Evolutionary conservation across 208 protist genomes (phyloP).

Genomic region (Acanthamoeba sp.): DNA sequence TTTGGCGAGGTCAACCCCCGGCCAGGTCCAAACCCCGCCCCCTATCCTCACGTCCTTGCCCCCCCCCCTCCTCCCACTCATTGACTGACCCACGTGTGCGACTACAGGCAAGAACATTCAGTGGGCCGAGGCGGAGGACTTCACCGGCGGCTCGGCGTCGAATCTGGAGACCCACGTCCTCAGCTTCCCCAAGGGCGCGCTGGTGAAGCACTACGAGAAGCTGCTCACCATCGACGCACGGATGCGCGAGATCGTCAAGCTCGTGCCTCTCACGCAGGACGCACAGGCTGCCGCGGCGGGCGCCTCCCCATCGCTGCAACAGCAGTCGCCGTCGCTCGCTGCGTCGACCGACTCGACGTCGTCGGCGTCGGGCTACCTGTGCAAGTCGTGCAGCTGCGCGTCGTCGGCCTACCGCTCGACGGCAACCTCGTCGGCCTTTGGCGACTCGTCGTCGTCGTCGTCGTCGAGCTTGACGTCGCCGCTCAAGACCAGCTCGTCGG

Average conservation of each 20-base stretch:
- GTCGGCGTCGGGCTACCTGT: neutral
- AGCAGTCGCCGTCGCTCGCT: neutral
- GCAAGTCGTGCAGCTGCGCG: neutral
- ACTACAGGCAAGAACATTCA: conserved; percentile 1
- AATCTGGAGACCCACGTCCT: conserved; percentile 2
- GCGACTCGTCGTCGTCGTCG: neutral
- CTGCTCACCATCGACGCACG: neutral
- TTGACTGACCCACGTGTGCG: too few species aligned
- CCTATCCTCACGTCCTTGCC: too few species aligned
- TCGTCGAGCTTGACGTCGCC: neutral
- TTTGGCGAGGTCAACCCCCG: conserved; percentile 37
- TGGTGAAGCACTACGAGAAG: conserved; percentile 53
- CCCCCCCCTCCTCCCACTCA: neutral
- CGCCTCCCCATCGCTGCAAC: too few species aligned
- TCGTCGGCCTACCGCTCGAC: neutral
- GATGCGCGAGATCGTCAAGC: conserved; percentile 20
- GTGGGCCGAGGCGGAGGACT: conserved; percentile 39
- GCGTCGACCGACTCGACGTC: neutral
- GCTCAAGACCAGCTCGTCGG: neutral
- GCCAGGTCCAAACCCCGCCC: neutral
- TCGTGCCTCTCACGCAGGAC: neutral
- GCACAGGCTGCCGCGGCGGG: too few species aligned
- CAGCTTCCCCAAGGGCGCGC: conserved; percentile 36
- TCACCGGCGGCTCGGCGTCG: conserved; percentile 5
- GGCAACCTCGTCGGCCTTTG: neutral